These are phyloP conservation scores for Monosporascus sp. DNA, from an alignment of 2,329 filamentous ascomycete species.

Conservation along the genomic window DNA sequence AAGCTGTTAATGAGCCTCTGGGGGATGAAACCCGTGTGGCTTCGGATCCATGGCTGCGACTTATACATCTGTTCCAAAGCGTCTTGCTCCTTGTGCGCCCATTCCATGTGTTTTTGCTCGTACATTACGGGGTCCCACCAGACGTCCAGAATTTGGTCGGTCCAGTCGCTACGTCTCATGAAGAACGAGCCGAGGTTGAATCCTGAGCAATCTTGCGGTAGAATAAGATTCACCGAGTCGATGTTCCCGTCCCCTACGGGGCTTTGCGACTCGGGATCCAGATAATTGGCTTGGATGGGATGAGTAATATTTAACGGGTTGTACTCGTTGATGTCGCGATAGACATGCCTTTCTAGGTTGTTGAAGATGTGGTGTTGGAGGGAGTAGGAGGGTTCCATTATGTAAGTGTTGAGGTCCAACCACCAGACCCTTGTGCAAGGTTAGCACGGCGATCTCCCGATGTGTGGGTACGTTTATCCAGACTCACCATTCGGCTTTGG, in stretches of 20 bases:
- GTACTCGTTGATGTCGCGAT: conserved; percentile 93
- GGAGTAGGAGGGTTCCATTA: conserved; percentile 93
- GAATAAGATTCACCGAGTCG: conserved; percentile 77
- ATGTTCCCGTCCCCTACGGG: conserved; percentile 69
- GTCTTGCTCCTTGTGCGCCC: conserved; percentile 98
- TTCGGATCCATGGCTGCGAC: conserved; percentile 87
- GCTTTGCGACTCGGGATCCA: conserved; percentile 70
- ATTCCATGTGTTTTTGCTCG: conserved; percentile 97
- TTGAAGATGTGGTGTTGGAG: conserved; percentile 89
- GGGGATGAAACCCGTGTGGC: conserved; percentile 80
- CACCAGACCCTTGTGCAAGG: conserved; percentile 83
- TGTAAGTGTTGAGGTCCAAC: conserved; percentile 94
- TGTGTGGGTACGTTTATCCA: not conserved
- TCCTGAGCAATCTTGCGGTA: conserved; percentile 90
- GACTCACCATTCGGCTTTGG: conserved; percentile 87
- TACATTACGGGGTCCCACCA: conserved; percentile 99
- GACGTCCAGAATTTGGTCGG: conserved; percentile 83
- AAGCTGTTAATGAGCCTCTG: conserved; percentile 95
- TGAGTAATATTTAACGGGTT: conserved; percentile 94
- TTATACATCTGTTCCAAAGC: conserved; percentile 87
- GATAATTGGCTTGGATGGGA: conserved; percentile 66
- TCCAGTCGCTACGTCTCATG: conserved; percentile 77
- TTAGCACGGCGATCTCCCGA: conserved; percentile 13
- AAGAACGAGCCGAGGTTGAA: conserved; percentile 98
- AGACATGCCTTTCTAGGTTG: conserved; percentile 65